Evolutionary conservation across 1,139 yeast species (phyloP).

Genomic region (Yamadazyma siamensis): DNA sequence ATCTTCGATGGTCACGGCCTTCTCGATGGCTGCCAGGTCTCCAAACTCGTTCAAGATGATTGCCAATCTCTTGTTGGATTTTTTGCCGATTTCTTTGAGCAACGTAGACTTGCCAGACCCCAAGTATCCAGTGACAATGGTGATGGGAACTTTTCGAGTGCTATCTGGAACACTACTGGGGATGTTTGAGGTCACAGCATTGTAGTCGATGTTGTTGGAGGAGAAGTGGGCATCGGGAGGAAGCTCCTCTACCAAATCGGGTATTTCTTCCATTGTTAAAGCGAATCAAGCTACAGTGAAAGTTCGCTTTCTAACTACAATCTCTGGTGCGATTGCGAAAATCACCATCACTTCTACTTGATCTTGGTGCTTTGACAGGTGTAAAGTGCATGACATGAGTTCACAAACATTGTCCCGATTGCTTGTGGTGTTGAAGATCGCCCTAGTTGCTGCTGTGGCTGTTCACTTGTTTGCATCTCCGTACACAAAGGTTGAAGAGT

Average conservation of each 20-base stretch:
- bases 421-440: not conserved
- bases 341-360: too few species aligned
- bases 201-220: slow-evolving; percentile 12
- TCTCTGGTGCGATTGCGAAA: too few species aligned
- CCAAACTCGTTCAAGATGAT: slow-evolving; percentile 91
- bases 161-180: slow-evolving; percentile 10
- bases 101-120: slow-evolving; percentile 95
- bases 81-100: slow-evolving; percentile 67
- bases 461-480: slow-evolving; percentile 61
- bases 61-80: slow-evolving; percentile 72
- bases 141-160: slow-evolving; percentile 69
- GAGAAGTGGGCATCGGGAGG: slow-evolving; percentile 8
- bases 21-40: slow-evolving; percentile 85
- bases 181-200: slow-evolving; percentile 6
- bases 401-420: too few species aligned
- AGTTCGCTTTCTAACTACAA: too few species aligned
- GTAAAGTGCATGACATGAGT: too few species aligned
- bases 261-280: slow-evolving; percentile 12
- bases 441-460: slow-evolving; percentile 6
- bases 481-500: slow-evolving; percentile 90
- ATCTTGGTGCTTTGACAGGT: too few species aligned
- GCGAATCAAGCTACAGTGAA: too few species aligned
- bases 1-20: slow-evolving; percentile 74
- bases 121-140: slow-evolving; percentile 89
- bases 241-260: slow-evolving; percentile 13